Base-by-base conservation (phyloP, 2,329 filamentous ascomycete genomes). In the Verticillium nonalfalfae region DNA sequence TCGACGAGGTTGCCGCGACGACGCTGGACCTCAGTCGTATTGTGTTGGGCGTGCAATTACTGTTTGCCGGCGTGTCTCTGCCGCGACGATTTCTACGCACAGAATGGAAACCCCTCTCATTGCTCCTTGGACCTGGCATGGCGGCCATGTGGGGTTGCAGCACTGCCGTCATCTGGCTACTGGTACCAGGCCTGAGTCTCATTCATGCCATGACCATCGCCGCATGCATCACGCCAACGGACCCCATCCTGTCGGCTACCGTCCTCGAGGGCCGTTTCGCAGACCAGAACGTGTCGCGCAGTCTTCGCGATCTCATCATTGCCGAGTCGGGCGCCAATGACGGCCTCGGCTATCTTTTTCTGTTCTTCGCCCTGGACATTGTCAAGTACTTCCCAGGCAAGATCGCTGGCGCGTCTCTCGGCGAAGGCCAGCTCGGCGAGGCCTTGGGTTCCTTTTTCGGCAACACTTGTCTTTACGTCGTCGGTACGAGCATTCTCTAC, bases 201-300 rank as follows among this genome's bases (percentile, higher is more conserved):
- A 79, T 97, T 1, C 89, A 95, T 66, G 90, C 93, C 0, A 80
- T 97, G 11, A 90, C 88, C 15, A 80, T 96, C 11, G 93, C 87
- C 1, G 90, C 93, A 0, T 96, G 93, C 69, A 87, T 97, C n/a
- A 95, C 93, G 2, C 93, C 93, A 0, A 97, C 93, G 0, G 93
- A 97, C 68, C 93, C 93, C 0, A 87, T 97, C 1, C 75, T 97
- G 40, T 94, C 90, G 15, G 94, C 95, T 65, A 90, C 90, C 2
- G 96, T 97, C 61, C 91, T 97, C 56, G 97, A 97, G 77, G 93
- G 93, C 36, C 93, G 91, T 68, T 97, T 96, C 71, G 93, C 93
- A 1, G 93, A 97, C 69, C 89, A 93, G 68, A 95, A 97, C 71
- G 88, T 97, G 18, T 92, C 93, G 0, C 88, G 87, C 61, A 84